Percentiles rank a stretch among this genome's conserved stretches.
phyloP scores from a whole-genome alignment of 2,329 filamentous ascomycete species.

The Hortaea werneckii region DNA sequence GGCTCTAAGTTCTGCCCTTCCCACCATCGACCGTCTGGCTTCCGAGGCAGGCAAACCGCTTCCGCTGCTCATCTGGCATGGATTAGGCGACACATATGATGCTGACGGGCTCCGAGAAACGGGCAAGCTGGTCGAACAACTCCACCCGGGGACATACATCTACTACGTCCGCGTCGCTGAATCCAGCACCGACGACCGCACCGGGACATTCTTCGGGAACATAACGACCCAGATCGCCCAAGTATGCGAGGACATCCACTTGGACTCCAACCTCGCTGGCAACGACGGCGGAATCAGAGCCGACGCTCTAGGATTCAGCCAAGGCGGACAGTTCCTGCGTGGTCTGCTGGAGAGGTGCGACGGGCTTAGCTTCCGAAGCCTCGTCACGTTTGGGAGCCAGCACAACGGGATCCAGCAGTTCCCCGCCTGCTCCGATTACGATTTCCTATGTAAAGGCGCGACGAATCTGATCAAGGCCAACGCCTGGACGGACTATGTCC shows the following conservation, averaged over 20 bases:
- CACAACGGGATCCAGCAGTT: constrained; percentile 89
- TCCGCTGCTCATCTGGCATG: constrained; percentile 93
- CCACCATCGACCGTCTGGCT: constrained; percentile 4
- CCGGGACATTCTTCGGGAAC: constrained; percentile 85
- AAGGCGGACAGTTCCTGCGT: constrained; percentile 92
- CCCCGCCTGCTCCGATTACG: constrained; percentile 56
- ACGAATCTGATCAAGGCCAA: constrained; percentile 69
- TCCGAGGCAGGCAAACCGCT: constrained; percentile 42
- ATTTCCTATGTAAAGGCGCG: constrained; percentile 73
- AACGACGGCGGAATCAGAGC: constrained; percentile 32
- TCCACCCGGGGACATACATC: constrained; percentile 74
- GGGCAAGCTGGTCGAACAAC: constrained; percentile 57
- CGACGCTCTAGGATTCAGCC: constrained; percentile 88
- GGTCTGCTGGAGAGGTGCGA: constrained; percentile 86
- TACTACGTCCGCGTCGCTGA: constrained; percentile 67
- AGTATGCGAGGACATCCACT: constrained; percentile 68
- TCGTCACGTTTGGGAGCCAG: constrained; percentile 83
- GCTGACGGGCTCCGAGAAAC: constrained; percentile 64
- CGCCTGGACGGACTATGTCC: constrained; percentile 70
- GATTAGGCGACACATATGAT: constrained; percentile 64
- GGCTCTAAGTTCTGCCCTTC: constrained; percentile 7
- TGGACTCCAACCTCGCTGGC: constrained; percentile 43
- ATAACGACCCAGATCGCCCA: constrained; percentile 64
- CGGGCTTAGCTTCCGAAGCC: constrained; percentile 65
- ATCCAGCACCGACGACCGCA: constrained; percentile 58